Percentiles rank a stretch among this genome's conserved stretches.
Conservation (phyloP, 225 moss, liverwort and hornwort species). For the Sphagnum tenellum region DNA sequence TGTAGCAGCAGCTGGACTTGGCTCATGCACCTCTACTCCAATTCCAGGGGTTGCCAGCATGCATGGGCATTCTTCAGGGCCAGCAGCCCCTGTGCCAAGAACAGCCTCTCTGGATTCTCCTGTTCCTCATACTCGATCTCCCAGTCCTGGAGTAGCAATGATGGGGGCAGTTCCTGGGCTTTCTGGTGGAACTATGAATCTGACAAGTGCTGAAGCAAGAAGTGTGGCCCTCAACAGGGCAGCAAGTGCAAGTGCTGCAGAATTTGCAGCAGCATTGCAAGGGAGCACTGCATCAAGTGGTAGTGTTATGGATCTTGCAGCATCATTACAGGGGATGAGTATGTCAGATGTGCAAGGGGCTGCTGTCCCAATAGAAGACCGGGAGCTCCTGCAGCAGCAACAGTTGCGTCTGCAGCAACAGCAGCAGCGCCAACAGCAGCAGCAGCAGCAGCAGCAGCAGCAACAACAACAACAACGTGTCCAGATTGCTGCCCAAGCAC, state of each 20-base stretch:
- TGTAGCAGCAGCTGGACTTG: constrained; percentile 39
- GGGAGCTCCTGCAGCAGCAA: constrained; percentile 56
- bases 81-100: constrained; percentile 51
- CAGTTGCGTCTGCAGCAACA: constrained; percentile 34
- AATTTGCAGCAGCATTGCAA: constrained; percentile 32
- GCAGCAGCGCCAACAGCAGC: constrained; percentile 15
- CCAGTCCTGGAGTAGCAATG: constrained; percentile 35
- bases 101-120: constrained; percentile 38
- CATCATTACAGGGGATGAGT: constrained; percentile 64
- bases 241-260: constrained; percentile 38
- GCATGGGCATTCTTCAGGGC: constrained; percentile 40
- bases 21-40: constrained; percentile 88
- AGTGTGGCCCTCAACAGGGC: constrained; percentile 27
- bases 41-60: constrained; percentile 52
- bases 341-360: constrained; percentile 58
- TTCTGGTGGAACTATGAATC: constrained; percentile 30
- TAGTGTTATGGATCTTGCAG: constrained; percentile 65
- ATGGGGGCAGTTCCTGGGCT: constrained; percentile 36
- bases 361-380: constrained; percentile 27
- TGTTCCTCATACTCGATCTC: constrained; percentile 38
- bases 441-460: constrained; percentile 57
- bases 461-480: constrained; percentile 44
- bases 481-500: constrained; percentile 36
- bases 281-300: constrained; percentile 63
- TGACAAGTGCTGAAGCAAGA: constrained; percentile 27